Evolutionary conservation across 345 rosid species (phyloP).

Genomic region (Eutrema yunnanense): DNA sequence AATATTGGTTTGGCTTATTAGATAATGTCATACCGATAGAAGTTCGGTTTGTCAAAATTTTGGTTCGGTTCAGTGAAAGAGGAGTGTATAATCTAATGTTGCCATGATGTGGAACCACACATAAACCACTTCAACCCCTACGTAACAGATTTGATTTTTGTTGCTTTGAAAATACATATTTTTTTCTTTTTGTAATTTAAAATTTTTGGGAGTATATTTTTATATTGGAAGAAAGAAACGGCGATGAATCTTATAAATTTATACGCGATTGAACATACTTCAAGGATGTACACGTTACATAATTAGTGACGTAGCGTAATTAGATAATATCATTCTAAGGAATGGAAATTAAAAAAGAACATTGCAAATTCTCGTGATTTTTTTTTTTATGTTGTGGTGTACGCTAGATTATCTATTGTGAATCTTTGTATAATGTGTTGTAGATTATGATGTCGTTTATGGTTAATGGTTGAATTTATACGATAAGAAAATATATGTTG

Average conservation of each 20-base stretch:
- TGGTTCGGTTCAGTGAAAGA: background rate
- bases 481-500: too few species aligned
- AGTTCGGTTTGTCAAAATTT: background rate
- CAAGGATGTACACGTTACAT: background rate
- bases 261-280: constrained; percentile 9
- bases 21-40: background rate
- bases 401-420: background rate
- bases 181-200: background rate
- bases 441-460: background rate
- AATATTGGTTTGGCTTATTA: background rate
- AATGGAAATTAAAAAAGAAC: background rate
- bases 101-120: too few species aligned
- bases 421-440: background rate
- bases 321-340: constrained; percentile 6
- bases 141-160: background rate
- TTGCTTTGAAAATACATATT: background rate
- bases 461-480: too few species aligned
- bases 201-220: background rate
- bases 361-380: background rate
- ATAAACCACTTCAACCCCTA: background rate
- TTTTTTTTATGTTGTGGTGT: background rate
- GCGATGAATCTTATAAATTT: background rate
- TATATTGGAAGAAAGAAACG: background rate
- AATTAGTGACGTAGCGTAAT: background rate
- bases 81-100: background rate